phyloP scores from a whole-genome alignment of 805 yeast species.

The Cyberlindnera saturnus region DNA sequence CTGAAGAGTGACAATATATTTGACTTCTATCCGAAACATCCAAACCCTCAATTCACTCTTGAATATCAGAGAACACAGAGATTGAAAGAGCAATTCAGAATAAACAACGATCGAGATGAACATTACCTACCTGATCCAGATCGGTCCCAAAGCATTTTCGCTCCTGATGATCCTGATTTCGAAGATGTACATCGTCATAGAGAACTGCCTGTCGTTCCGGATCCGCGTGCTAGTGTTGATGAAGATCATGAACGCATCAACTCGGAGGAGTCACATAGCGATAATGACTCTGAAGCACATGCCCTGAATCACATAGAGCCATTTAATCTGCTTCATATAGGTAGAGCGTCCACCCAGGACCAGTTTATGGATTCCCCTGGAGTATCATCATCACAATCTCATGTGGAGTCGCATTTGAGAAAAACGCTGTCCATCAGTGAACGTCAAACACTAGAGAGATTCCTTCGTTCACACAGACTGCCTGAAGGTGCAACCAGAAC shows the following conservation, averaged over 20 bases:
- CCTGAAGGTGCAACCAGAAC: slow-evolving; percentile 16
- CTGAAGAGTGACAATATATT: slow-evolving; percentile 21
- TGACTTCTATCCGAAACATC: slow-evolving; percentile 26
- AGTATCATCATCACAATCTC: too few species aligned
- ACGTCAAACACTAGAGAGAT: slow-evolving; percentile 3
- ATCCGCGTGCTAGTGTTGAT: too few species aligned
- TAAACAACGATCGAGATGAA: slow-evolving; percentile 4
- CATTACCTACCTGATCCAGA: slow-evolving; percentile 2
- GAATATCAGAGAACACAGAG: slow-evolving; percentile 22
- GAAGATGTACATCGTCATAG: slow-evolving; percentile 1
- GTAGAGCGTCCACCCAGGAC: too few species aligned
- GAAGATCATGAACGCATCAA: too few species aligned
- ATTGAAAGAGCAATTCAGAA: slow-evolving; percentile 17
- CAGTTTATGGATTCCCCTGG: too few species aligned
- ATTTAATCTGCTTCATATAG: too few species aligned
- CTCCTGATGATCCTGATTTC: slow-evolving; percentile 3
- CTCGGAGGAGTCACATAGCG: too few species aligned
- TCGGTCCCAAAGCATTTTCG: slow-evolving; percentile 6
- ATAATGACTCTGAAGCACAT: too few species aligned
- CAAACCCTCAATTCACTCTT: slow-evolving; percentile 22
- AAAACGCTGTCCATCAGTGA: neutral
- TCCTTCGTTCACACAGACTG: slow-evolving; percentile 1
- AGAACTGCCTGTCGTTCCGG: neutral
- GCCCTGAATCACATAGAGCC: too few species aligned
- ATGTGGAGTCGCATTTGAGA: too few species aligned